Conservation (phyloP, 2,329 filamentous ascomycete genomes). For the Fusarium algeriense region DNA sequence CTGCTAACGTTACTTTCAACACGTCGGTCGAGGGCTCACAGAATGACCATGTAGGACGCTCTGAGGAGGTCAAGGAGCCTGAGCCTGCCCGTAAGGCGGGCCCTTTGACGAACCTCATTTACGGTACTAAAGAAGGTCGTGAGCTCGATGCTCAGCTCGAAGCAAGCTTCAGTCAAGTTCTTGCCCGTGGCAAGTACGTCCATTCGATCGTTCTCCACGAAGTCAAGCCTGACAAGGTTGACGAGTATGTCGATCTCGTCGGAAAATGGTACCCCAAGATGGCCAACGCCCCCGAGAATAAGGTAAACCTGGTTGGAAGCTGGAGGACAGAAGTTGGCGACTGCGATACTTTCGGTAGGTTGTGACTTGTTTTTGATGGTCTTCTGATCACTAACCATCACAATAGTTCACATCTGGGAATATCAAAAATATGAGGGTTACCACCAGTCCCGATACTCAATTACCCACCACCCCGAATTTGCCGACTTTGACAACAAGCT, state of each 20-base stretch:
- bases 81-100: slow-evolving; percentile 75
- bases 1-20: slow-evolving; percentile 59
- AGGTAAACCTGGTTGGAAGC: slow-evolving; percentile 95
- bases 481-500: slow-evolving; percentile 86
- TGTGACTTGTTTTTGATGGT: neutral
- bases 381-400: slow-evolving; percentile 26
- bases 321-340: slow-evolving; percentile 99
- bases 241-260: slow-evolving; percentile 92
- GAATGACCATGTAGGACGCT: slow-evolving; percentile 53
- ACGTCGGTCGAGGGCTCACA: slow-evolving; percentile 56
- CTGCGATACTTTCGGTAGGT: slow-evolving; percentile 92
- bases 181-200: slow-evolving; percentile 97
- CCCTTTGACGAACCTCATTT: slow-evolving; percentile 88
- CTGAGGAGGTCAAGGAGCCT: slow-evolving; percentile 68
- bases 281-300: slow-evolving; percentile 86
- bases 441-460: slow-evolving; percentile 88
- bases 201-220: slow-evolving; percentile 98
- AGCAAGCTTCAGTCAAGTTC: slow-evolving; percentile 92
- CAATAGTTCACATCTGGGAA: slow-evolving; percentile 96
- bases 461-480: slow-evolving; percentile 86
- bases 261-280: slow-evolving; percentile 93
- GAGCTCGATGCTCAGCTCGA: slow-evolving; percentile 97
- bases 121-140: slow-evolving; percentile 94
- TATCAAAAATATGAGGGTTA: slow-evolving; percentile 98
- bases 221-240: slow-evolving; percentile 94